Conservation (phyloP, 2,329 filamentous ascomycete species). For the Talaromyces sp. region DNA sequence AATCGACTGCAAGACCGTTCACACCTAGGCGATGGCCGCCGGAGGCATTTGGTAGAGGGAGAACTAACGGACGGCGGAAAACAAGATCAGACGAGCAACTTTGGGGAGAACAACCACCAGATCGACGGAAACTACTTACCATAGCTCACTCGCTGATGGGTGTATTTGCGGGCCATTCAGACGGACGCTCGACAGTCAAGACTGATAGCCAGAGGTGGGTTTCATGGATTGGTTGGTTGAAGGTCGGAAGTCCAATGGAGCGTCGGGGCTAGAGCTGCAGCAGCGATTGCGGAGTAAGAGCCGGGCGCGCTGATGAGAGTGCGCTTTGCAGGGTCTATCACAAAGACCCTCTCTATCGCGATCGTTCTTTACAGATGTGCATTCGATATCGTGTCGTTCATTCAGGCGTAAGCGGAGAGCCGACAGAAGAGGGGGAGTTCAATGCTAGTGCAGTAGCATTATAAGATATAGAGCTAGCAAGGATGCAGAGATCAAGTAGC, state of each 20-base stretch:
- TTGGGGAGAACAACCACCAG: neutral
- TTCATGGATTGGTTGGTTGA: slow-evolving; percentile 4
- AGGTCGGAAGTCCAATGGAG: neutral
- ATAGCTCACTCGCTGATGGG: slow-evolving; percentile 65
- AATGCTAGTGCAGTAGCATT: neutral
- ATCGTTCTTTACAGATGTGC: neutral
- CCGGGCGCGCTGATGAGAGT: slow-evolving; percentile 1
- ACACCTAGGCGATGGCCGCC: slow-evolving; percentile 91
- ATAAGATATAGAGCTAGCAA: neutral
- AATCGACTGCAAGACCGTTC: slow-evolving; percentile 87
- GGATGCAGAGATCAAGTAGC: neutral
- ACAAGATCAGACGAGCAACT: neutral
- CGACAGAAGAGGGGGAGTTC: neutral
- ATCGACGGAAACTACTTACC: slow-evolving; percentile 46
- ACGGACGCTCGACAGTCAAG: neutral
- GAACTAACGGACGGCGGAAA: slow-evolving; percentile 52
- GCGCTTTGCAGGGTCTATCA: slow-evolving; percentile 4
- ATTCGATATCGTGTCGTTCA: neutral
- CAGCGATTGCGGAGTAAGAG: slow-evolving; percentile 15
- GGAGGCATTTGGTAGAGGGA: slow-evolving; percentile 67
- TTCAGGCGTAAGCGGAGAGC: neutral
- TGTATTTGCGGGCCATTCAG: slow-evolving; percentile 64
- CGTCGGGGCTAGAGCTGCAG: slow-evolving; percentile 16
- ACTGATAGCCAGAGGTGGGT: neutral
- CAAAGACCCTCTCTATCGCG: neutral